These are phyloP conservation scores for Biscutella laevigata DNA, from an alignment of 441 rosid genomes.

Conservation along the genomic window DNA sequence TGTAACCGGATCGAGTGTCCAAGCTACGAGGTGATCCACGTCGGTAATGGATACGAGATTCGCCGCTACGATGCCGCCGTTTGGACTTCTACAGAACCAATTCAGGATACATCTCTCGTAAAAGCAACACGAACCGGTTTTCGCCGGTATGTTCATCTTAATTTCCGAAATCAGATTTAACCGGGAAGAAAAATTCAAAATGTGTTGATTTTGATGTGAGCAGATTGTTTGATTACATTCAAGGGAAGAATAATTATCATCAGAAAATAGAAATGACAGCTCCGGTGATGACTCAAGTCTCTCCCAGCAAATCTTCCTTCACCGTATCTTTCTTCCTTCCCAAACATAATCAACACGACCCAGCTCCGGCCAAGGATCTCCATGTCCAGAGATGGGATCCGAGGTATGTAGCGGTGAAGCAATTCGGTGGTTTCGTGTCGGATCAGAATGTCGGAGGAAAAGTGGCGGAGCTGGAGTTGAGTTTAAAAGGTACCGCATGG, in stretches of 20 bases:
- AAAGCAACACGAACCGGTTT: conserved; percentile 68
- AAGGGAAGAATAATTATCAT: conserved; percentile 55
- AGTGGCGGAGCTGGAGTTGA: conserved; percentile 64
- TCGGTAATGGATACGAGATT: conserved; percentile 60
- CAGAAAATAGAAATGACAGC: conserved; percentile 79
- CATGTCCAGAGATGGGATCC: conserved; percentile 50
- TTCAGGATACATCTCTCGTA: conserved; percentile 69
- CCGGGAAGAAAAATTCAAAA: too few relatives aligned
- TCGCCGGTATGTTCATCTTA: too few relatives aligned
- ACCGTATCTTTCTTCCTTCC: conserved; percentile 76
- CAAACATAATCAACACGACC: conserved; percentile 56
- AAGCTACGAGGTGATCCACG: conserved; percentile 36
- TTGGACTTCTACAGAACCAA: conserved; percentile 66
- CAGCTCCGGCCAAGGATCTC: conserved; percentile 75
- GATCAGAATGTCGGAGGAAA: conserved; percentile 50
- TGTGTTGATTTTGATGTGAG: too few relatives aligned
- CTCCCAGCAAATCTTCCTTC: conserved; percentile 72
- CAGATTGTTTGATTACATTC: conserved; percentile 78
- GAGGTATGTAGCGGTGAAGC: conserved; percentile 49
- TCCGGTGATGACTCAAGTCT: conserved; percentile 59
- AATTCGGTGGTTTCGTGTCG: conserved; percentile 63
- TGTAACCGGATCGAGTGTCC: conserved; percentile 84
- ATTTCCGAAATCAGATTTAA: too few relatives aligned
- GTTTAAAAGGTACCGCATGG: conserved; percentile 58
- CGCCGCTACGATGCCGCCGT: conserved; percentile 52